Conservation (phyloP, 2,329 filamentous ascomycete species). For the Claviceps paspali region DNA sequence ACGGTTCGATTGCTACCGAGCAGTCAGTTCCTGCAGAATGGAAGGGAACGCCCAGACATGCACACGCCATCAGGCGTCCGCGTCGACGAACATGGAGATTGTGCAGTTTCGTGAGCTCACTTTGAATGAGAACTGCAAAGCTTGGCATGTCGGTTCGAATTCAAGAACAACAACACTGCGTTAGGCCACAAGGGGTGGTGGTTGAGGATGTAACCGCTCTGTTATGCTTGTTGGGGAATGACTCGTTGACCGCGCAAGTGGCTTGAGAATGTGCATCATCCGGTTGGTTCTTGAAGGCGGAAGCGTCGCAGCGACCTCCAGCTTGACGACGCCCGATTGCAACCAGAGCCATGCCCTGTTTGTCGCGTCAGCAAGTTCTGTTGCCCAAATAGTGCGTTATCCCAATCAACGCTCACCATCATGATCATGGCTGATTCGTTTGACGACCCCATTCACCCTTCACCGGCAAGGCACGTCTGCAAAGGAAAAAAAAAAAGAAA, state of each 20-base stretch:
- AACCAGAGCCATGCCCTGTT: neutral
- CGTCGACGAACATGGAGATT: too few relatives aligned
- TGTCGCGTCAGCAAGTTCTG: neutral
- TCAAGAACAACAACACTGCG: neutral
- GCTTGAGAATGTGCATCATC: too few relatives aligned
- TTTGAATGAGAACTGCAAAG: too few relatives aligned
- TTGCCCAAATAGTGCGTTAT: neutral
- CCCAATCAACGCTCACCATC: neutral
- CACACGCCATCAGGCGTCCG: too few relatives aligned
- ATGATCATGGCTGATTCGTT: slow-evolving; percentile 1
- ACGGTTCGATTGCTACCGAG: too few relatives aligned
- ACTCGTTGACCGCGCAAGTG: neutral
- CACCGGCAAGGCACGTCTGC: too few relatives aligned
- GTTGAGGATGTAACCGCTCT: neutral
- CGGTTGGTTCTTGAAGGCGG: neutral
- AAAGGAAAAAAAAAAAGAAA: too few relatives aligned
- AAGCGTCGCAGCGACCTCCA: neutral
- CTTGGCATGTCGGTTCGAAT: too few relatives aligned
- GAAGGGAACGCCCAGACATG: too few relatives aligned
- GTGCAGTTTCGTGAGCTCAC: too few relatives aligned
- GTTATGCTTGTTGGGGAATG: neutral
- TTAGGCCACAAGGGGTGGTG: too few relatives aligned
- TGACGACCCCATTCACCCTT: neutral
- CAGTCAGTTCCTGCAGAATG: too few relatives aligned
- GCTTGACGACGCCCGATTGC: neutral